Conservation (phyloP, 805 yeast species). For the Torulaspora maleeae region DNA sequence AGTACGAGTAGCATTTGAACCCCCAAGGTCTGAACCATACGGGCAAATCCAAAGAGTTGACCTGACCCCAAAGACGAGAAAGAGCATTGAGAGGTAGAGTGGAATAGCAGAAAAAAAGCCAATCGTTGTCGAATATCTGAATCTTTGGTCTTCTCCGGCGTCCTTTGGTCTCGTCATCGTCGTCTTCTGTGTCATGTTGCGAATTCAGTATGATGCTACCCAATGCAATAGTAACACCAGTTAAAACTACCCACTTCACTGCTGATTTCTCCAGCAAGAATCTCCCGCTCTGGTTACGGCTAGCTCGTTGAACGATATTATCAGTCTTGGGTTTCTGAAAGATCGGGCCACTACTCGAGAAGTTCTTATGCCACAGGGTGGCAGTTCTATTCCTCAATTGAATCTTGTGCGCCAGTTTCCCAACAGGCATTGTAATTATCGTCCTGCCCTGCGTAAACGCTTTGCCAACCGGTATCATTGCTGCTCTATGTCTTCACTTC, state of each 20-base stretch:
- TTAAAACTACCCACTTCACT: slow-evolving; percentile 30
- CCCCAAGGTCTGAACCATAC: slow-evolving; percentile 83
- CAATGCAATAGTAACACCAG: slow-evolving; percentile 30
- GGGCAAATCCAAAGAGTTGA: slow-evolving; percentile 80
- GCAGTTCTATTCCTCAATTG: slow-evolving; percentile 29
- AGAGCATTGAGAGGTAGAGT: slow-evolving; percentile 87
- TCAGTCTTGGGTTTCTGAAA: slow-evolving; percentile 10
- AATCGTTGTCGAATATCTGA: slow-evolving; percentile 44
- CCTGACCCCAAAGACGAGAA: slow-evolving; percentile 91
- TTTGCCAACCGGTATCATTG: slow-evolving; percentile 20
- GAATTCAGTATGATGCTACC: slow-evolving; percentile 24
- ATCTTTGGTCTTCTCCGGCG: slow-evolving; percentile 53
- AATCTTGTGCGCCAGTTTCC: slow-evolving; percentile 17
- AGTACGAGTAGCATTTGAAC: slow-evolving; percentile 64
- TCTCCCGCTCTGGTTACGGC: slow-evolving; percentile 3
- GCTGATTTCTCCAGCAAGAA: slow-evolving; percentile 6
- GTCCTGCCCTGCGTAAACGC: slow-evolving; percentile 21
- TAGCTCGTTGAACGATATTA: slow-evolving; percentile 10
- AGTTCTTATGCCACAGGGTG: slow-evolving; percentile 21
- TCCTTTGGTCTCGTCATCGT: slow-evolving; percentile 29
- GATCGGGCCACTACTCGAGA: slow-evolving; percentile 14
- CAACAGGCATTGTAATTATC: slow-evolving; percentile 18
- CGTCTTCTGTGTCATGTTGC: slow-evolving; percentile 26
- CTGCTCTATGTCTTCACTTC: background rate
- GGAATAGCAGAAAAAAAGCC: slow-evolving; percentile 86